Conservation (phyloP, 192 early-diverging fungal species). For the Coemansia sp. region DNA sequence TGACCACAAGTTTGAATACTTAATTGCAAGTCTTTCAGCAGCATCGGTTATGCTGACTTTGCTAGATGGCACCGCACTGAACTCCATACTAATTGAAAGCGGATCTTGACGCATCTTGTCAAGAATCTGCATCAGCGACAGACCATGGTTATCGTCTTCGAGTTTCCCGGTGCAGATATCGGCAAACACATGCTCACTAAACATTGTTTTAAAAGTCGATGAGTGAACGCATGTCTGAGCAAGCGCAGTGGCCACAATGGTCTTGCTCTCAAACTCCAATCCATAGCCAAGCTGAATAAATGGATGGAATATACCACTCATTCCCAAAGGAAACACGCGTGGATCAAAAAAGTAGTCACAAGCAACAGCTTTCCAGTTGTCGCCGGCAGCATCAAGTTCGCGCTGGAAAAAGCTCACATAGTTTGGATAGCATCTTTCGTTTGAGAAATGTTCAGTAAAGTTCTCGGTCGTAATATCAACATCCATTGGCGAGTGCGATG, state of each 20-base stretch:
- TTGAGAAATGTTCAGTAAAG: conserved; percentile 10
- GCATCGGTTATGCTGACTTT: conserved; percentile 1
- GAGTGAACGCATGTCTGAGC: conserved; percentile 52
- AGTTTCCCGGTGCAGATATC: conserved; percentile 7
- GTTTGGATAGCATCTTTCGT: conserved; percentile 43
- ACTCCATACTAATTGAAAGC: conserved; percentile 15
- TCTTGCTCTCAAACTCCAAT: conserved; percentile 59
- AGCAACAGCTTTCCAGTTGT: conserved; percentile 35
- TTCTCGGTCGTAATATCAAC: conserved; percentile 41
- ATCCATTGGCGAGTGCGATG: conserved; percentile 23
- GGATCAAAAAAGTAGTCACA: conserved; percentile 52
- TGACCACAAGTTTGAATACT: conserved; percentile 49
- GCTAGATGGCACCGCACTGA: background rate
- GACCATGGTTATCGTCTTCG: background rate
- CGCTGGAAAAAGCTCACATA: conserved; percentile 54
- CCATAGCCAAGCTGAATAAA: conserved; percentile 66
- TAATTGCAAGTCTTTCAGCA: conserved; percentile 15
- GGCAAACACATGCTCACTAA: conserved; percentile 18
- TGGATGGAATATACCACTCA: conserved; percentile 60
- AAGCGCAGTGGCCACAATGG: conserved; percentile 56
- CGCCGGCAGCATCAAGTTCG: conserved; percentile 48
- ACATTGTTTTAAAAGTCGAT: background rate
- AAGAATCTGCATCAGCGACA: conserved; percentile 43
- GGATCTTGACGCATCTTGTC: conserved; percentile 36
- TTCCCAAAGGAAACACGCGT: conserved; percentile 41